phyloP scores from a whole-genome alignment of 768 basidiomycete genomes.

The Amanita pseudoporphyria region DNA sequence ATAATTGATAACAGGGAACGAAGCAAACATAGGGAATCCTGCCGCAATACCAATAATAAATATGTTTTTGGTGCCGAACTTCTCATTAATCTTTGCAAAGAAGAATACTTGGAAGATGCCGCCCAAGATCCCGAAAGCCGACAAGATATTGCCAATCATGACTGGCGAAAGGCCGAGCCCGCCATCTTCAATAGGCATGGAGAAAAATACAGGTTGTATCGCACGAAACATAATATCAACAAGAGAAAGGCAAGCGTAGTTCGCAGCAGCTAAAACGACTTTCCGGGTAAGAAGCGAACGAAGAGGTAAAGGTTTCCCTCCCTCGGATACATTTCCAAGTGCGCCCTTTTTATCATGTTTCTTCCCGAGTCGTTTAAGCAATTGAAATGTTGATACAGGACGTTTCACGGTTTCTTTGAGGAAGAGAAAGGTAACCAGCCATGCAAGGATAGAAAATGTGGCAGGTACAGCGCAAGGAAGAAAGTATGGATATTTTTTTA shows the following conservation, averaged over 20 bases:
- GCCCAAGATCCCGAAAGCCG: constrained; percentile 50
- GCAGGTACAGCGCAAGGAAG: constrained; percentile 62
- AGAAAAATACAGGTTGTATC: constrained; percentile 60
- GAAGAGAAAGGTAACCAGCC: constrained; percentile 40
- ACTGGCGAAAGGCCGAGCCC: constrained; percentile 64
- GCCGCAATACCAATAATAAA: constrained; percentile 43
- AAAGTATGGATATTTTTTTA: constrained; percentile 53
- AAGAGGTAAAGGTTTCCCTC: constrained; percentile 37
- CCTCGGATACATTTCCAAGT: not conserved
- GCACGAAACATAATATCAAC: constrained; percentile 59
- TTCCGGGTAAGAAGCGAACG: constrained; percentile 39
- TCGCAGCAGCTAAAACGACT: constrained; percentile 51
- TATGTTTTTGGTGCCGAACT: constrained; percentile 54
- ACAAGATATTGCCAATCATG: constrained; percentile 55
- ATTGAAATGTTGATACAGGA: constrained; percentile 16
- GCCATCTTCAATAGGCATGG: constrained; percentile 60
- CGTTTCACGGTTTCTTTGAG: constrained; percentile 39
- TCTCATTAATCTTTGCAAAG: constrained; percentile 52
- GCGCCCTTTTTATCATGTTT: not conserved
- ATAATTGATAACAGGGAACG: constrained; percentile 52
- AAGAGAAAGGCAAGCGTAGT: constrained; percentile 57
- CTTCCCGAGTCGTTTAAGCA: constrained; percentile 14
- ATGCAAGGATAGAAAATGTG: constrained; percentile 44
- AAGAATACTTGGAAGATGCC: constrained; percentile 59
- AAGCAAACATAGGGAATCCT: constrained; percentile 41